Conservation (phyloP, 345 rosid species). For the Lumnitzera racemosa region DNA sequence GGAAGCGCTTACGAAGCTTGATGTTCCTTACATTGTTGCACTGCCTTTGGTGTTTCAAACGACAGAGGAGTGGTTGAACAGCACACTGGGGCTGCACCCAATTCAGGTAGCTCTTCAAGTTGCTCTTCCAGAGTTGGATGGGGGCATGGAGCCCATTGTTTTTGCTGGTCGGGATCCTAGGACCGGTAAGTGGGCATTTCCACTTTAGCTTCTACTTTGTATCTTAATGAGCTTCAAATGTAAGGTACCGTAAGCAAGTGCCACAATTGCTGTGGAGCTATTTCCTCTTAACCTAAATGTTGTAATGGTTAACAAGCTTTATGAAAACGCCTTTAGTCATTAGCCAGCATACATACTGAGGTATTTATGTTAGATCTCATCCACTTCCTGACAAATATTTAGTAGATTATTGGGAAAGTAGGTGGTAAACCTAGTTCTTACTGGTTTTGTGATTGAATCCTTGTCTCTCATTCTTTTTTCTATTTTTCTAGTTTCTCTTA, state of each 20-base stretch:
- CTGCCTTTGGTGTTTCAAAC: slow-evolving; percentile 96
- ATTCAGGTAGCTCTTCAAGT: slow-evolving; percentile 99
- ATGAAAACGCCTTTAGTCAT: no score
- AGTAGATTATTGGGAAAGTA: no score
- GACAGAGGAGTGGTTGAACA: slow-evolving; percentile 94
- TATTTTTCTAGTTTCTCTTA: background rate
- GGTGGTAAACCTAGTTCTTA: no score
- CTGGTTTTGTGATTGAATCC: no score
- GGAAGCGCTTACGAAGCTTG: slow-evolving; percentile 82
- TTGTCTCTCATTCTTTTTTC: background rate
- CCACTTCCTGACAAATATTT: no score
- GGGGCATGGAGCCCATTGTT: slow-evolving; percentile 98
- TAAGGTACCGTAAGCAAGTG: no score
- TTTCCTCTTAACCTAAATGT: no score
- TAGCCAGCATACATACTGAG: no score
- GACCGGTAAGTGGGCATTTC: slow-evolving; percentile 47
- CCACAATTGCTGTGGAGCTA: no score
- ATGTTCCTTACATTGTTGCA: slow-evolving; percentile 92
- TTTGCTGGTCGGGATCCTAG: slow-evolving; percentile 98
- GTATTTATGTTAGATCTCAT: no score
- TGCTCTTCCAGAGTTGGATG: slow-evolving; percentile 97
- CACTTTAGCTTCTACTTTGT: background rate
- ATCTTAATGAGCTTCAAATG: no score
- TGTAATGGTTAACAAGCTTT: no score
- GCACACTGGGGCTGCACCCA: slow-evolving; percentile 91